Evolutionary conservation across 2,329 filamentous ascomycete genomes (phyloP).

Genomic region (Fusarium sp.): DNA sequence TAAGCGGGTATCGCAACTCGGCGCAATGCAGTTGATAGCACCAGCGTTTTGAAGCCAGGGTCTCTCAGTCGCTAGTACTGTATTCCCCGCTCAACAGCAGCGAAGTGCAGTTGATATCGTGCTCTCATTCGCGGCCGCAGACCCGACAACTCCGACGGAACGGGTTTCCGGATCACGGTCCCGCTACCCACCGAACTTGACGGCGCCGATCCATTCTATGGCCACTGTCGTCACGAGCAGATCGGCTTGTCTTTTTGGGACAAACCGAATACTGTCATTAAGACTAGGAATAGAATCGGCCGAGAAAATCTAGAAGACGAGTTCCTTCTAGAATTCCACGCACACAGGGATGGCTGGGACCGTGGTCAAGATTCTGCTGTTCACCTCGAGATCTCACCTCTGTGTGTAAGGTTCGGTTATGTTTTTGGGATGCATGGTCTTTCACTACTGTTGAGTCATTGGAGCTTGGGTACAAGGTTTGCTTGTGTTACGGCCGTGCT

Average conservation of each 20-base stretch:
- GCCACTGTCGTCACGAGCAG: neutral
- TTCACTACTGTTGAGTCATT: neutral
- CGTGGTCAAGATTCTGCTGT: neutral
- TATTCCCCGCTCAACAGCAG: neutral
- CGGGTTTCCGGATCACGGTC: neutral
- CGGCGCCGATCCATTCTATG: neutral
- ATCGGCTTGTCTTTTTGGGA: neutral
- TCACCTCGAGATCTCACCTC: neutral
- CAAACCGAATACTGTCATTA: neutral
- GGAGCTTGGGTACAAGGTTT: neutral
- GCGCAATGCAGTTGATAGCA: neutral
- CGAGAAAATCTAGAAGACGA: neutral
- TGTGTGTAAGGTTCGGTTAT: neutral
- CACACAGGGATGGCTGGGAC: neutral
- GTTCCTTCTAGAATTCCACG: neutral
- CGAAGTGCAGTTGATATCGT: neutral
- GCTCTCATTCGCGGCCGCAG: neutral
- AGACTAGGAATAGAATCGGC: neutral
- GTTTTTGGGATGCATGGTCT: neutral
- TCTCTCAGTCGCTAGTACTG: neutral
- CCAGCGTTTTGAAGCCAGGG: neutral
- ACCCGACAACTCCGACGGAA: conserved; percentile 1
- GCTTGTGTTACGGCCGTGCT: neutral
- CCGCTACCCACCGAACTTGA: neutral
- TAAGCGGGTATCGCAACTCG: neutral